Evolutionary conservation across 2,329 filamentous ascomycete genomes (phyloP), one percentile per base, ranked within the genome.

Genomic region (Colletotrichum cuscutae): DNA sequence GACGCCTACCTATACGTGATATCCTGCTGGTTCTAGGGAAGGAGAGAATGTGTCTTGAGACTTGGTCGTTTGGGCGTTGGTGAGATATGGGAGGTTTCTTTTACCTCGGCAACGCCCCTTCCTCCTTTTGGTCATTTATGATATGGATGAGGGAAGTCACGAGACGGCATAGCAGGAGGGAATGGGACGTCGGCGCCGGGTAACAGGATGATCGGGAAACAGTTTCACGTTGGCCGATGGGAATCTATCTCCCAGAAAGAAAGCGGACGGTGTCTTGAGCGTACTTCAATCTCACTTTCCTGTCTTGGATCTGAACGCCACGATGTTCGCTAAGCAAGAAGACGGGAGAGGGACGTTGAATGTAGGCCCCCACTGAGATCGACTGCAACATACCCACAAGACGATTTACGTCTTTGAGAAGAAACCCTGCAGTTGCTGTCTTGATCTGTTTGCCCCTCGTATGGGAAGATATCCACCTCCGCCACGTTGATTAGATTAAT

Each of bases 111-210:
- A n/a, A 11, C 42, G 8, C 15, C 42, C 42, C 19, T 49, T 22
- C 61, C 61, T 52, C 68, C 67, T 71, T 61, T 67, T 61, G 32
- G 28, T 71, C 63, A 71, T 66, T 61, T 71, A 9, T 71, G 68
- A 71, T 68, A 71, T 68, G 56, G 61, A 52, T 35, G n/a, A 56
- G 11, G 37, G 15, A 28, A 6, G 68, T 60, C 64, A 67, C 49
- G 57, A 57, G 49, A 71, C 63, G 32, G 28, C 6, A 56, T 37
- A n/a, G 57, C 63, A 35, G n/a, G 46, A 57, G 26, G 35, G 56
- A 56, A 57, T 15, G 35, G 15, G 24, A 26, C 8, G 26, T 30
- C 11, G 46, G 35, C n/a, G 37, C 13, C 22, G 35, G 24, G 46
- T 5, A 24, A 49, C 24, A 28, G n/a, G 32, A n/a, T 52, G 35